phyloP scores from a whole-genome alignment of 371 early-diverging fungal species.

The Mortierella sp. region DNA sequence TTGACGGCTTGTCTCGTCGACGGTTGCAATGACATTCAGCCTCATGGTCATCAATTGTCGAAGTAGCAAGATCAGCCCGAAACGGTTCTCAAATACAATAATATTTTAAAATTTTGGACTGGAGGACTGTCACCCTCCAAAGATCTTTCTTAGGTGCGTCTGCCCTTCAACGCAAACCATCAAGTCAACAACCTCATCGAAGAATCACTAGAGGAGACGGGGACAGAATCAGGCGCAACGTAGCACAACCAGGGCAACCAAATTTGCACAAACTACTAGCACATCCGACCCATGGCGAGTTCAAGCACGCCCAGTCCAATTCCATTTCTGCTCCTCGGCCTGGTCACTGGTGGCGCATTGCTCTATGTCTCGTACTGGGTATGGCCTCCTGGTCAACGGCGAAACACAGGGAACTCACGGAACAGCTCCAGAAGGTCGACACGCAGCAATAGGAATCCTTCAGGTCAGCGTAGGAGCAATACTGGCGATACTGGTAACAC shows the following conservation, averaged over 20 bases:
- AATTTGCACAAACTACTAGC: too few species aligned
- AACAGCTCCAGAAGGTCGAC: conserved; percentile 18
- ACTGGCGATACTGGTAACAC: conserved; percentile 8
- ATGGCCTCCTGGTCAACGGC: conserved; percentile 42
- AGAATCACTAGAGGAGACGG: too few species aligned
- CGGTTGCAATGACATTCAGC: conserved; percentile 37
- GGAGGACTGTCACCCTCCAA: too few species aligned
- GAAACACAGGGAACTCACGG: conserved; percentile 22
- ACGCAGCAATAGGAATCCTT: not conserved
- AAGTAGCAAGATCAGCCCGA: not conserved
- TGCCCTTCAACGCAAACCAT: too few species aligned
- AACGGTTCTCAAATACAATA: not conserved
- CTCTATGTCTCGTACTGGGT: conserved; percentile 54
- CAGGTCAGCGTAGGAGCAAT: not conserved
- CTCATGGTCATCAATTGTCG: conserved; percentile 5
- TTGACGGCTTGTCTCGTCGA: conserved; percentile 29
- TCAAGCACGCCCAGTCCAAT: conserved; percentile 40
- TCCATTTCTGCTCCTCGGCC: conserved; percentile 48
- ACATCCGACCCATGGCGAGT: conserved; percentile 27
- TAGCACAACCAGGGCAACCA: too few species aligned
- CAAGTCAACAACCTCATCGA: too few species aligned
- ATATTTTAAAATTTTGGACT: too few species aligned
- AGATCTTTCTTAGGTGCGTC: not conserved
- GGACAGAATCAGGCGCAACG: too few species aligned
- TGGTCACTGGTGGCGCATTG: conserved; percentile 48